Evolutionary conservation across 73 alveolate species (phyloP).

Genomic region (Diophrys sp.): DNA sequence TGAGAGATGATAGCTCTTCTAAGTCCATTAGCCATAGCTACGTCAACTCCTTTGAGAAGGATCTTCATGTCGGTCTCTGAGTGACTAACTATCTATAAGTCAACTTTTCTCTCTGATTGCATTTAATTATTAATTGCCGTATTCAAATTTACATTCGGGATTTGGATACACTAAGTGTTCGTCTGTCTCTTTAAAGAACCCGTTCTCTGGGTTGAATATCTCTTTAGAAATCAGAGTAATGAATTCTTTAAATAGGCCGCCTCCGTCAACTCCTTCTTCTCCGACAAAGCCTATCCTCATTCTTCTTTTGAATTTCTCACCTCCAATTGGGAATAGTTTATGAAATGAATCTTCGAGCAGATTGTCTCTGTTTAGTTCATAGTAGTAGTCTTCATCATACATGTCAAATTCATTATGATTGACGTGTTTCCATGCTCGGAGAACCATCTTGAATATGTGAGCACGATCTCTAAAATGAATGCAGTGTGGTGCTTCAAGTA

Average conservation of each 20-base stretch:
- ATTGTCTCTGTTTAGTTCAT: conserved; percentile 36
- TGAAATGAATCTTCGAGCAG: conserved; percentile 37
- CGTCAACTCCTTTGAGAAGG: too few relatives aligned
- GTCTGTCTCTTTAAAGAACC: conserved; percentile 30
- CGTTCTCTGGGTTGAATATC: conserved; percentile 37
- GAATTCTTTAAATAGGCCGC: conserved; percentile 61
- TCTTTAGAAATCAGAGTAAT: conserved; percentile 23
- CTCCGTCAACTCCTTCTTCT: conserved; percentile 61
- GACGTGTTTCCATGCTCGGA: conserved; percentile 10
- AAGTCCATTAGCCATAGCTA: too few relatives aligned
- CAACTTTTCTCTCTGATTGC: too few relatives aligned
- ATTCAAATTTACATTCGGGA: conserved; percentile 12
- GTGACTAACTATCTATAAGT: too few relatives aligned
- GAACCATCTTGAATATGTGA: neutral
- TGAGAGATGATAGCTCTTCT: too few relatives aligned
- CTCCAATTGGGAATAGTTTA: conserved; percentile 26
- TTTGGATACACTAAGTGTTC: conserved; percentile 38
- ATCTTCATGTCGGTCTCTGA: too few relatives aligned
- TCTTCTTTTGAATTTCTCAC: conserved; percentile 12
- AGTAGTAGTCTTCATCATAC: neutral
- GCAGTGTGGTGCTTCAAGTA: neutral
- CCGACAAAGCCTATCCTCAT: conserved; percentile 12
- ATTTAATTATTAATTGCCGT: too few relatives aligned
- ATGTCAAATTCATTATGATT: neutral
- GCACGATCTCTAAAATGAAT: neutral